These are phyloP conservation scores for Leccinum solheimii DNA, from an alignment of 1,284 basidiomycete species.

Conservation along the genomic window DNA sequence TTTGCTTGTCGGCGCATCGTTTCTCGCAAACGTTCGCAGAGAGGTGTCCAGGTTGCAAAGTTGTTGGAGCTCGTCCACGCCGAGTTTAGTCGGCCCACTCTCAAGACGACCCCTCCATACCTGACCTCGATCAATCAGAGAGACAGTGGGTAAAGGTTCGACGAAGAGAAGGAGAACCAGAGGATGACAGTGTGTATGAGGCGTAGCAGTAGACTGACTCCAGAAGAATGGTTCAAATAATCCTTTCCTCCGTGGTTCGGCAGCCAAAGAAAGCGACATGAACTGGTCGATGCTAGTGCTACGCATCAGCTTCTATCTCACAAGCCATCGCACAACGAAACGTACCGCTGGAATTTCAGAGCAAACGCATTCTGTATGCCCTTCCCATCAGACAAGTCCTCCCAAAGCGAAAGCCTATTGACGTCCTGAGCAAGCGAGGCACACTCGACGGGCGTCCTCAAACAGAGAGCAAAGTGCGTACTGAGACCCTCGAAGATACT, in stretches of 20 bases:
- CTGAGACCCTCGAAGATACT: conserved; percentile 53
- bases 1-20: conserved; percentile 18
- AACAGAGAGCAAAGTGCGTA: conserved; percentile 53
- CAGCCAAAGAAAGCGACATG: conserved; percentile 72
- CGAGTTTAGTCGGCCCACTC: conserved; percentile 47
- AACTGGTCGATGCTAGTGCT: conserved; percentile 69
- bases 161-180: conserved; percentile 72
- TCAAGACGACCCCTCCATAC: conserved; percentile 66
- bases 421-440: conserved; percentile 39
- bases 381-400: conserved; percentile 43
- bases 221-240: conserved; percentile 76
- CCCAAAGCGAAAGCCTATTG: conserved; percentile 52
- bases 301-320: conserved; percentile 12
- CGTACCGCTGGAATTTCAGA: conserved; percentile 63
- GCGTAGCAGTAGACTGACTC: conserved; percentile 45
- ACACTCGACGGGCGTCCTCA: conserved; percentile 40
- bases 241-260: conserved; percentile 69
- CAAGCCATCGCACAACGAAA: conserved; percentile 1
- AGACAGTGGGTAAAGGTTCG: conserved; percentile 65
- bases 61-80: conserved; percentile 56
- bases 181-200: conserved; percentile 46
- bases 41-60: conserved; percentile 44
- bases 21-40: conserved; percentile 23
- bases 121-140: conserved; percentile 64
- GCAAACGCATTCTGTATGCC: conserved; percentile 44